Evolutionary conservation across 805 yeast species (phyloP).

Genomic region (Monosporozyma siamensis): DNA sequence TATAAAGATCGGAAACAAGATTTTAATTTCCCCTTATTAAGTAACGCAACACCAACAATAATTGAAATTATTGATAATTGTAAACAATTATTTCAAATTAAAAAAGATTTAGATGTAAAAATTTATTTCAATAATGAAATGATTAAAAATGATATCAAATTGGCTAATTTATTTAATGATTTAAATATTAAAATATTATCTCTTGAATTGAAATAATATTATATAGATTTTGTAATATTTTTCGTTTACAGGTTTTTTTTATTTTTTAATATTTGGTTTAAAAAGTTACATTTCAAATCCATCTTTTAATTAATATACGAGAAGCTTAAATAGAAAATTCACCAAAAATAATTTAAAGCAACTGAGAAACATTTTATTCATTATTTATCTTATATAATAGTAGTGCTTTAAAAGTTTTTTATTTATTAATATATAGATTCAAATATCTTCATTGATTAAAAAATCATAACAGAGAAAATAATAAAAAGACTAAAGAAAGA

Average conservation of each 20-base stretch:
- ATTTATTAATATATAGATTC: neutral
- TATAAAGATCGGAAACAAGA: slow-evolving; percentile 49
- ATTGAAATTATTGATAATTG: slow-evolving; percentile 74
- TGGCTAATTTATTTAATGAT: slow-evolving; percentile 37
- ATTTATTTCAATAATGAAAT: slow-evolving; percentile 18
- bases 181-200: slow-evolving; percentile 6
- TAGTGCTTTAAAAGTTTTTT: neutral
- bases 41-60: slow-evolving; percentile 73
- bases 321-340: too few relatives aligned
- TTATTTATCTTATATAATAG: neutral
- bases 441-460: neutral
- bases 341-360: neutral
- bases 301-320: too few relatives aligned
- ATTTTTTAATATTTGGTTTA: too few relatives aligned
- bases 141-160: slow-evolving; percentile 38
- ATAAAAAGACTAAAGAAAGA: too few relatives aligned
- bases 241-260: too few relatives aligned
- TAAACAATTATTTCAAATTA: slow-evolving; percentile 57
- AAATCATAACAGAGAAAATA: neutral
- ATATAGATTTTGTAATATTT: too few relatives aligned
- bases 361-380: neutral
- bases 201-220: slow-evolving; percentile 4
- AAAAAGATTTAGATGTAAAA: slow-evolving; percentile 9
- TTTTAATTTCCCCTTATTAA: slow-evolving; percentile 53
- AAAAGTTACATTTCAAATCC: too few relatives aligned